Evolutionary conservation across 805 yeast species (phyloP).

Genomic region (Wickerhamomyces chaumierensis): DNA sequence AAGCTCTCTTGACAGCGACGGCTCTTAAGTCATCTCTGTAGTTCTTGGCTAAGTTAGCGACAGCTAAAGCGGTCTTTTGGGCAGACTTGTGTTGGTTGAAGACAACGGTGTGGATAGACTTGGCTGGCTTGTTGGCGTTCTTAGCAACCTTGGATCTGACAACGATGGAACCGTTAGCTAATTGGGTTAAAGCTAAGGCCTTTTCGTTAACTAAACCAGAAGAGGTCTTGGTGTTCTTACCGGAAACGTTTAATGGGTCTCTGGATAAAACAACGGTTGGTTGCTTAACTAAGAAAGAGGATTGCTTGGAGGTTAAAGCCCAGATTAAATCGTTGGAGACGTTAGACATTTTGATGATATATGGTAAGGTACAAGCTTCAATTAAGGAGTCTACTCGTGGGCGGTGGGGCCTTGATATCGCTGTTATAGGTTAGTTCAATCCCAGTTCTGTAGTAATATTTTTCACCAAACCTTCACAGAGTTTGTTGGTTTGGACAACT

Average conservation of each 20-base stretch:
- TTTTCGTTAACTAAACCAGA: constrained; percentile 39
- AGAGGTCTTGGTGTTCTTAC: constrained; percentile 32
- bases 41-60: constrained; percentile 31
- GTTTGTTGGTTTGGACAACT: too few relatives aligned
- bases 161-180: constrained; percentile 26
- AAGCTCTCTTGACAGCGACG: constrained; percentile 37
- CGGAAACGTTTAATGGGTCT: constrained; percentile 39
- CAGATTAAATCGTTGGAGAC: constrained; percentile 35
- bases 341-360: constrained; percentile 18
- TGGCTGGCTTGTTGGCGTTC: constrained; percentile 36
- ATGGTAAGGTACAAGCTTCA: too few relatives aligned
- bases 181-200: constrained; percentile 33
- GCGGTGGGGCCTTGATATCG: too few relatives aligned
- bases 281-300: constrained; percentile 36
- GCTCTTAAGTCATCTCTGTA: constrained; percentile 38
- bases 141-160: constrained; percentile 32
- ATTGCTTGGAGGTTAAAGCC: constrained; percentile 37
- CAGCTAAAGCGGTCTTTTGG: constrained; percentile 33
- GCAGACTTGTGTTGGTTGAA: constrained; percentile 32
- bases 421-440: too few relatives aligned
- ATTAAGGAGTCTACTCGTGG: too few relatives aligned
- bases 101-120: constrained; percentile 24
- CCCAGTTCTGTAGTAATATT: neutral
- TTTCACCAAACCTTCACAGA: neutral
- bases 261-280: constrained; percentile 31